phyloP scores from a whole-genome alignment of 305 asterid species.

The Plantago rigida region DNA sequence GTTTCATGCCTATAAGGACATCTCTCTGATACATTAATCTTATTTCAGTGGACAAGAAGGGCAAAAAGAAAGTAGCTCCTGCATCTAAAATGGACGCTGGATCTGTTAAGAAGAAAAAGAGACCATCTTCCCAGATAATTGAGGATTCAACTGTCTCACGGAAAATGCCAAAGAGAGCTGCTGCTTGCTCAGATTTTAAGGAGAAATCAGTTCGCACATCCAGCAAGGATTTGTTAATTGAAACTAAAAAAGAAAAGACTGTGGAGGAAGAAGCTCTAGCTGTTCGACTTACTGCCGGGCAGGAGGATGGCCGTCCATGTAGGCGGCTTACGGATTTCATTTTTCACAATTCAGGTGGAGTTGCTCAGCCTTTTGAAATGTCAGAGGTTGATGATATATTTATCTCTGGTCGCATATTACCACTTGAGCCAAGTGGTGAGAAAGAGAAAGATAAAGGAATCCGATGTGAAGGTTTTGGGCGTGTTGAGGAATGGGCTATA shows the following conservation, averaged over 20 bases:
- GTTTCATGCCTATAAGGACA: background rate
- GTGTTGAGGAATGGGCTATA: conserved; percentile 89
- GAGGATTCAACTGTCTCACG: conserved; percentile 40
- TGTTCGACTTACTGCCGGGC: conserved; percentile 58
- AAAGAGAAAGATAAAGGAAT: conserved; percentile 56
- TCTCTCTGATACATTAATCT: conserved; percentile 10
- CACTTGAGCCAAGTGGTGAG: conserved; percentile 53
- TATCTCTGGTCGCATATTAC: conserved; percentile 62
- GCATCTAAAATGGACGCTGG: conserved; percentile 33
- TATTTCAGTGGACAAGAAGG: conserved; percentile 37
- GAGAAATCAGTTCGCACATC: conserved; percentile 49
- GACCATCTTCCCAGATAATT: conserved; percentile 31
- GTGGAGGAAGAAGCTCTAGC: conserved; percentile 75
- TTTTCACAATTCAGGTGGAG: conserved; percentile 61
- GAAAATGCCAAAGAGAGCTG: conserved; percentile 80
- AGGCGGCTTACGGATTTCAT: conserved; percentile 66
- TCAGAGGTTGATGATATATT: conserved; percentile 68
- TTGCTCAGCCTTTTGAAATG: conserved; percentile 77
- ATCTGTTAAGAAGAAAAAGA: conserved; percentile 41
- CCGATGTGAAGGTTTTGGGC: conserved; percentile 81
- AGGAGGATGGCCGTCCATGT: conserved; percentile 60
- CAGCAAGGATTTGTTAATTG: conserved; percentile 47
- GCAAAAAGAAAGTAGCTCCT: conserved; percentile 28
- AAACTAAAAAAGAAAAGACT: conserved; percentile 41
- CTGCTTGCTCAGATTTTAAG: conserved; percentile 71